Percentiles rank a stretch among this genome's conserved stretches.
phyloP scores from a whole-genome alignment of 179 eudicot species.

The Monotropa hypopitys region DNA sequence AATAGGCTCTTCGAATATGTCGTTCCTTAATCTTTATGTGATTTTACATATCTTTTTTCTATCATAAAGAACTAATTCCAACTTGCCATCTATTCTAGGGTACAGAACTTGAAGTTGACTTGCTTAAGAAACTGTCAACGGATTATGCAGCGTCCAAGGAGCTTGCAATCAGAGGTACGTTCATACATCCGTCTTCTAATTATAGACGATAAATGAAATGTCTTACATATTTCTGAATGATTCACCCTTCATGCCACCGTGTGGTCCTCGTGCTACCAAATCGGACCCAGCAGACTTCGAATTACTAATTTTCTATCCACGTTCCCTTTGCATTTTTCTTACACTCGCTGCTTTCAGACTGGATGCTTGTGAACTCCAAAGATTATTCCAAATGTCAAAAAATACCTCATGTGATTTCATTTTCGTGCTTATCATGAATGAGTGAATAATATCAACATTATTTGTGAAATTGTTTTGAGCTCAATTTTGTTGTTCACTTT shows the following conservation, averaged over 20 bases:
- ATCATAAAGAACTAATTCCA: not conserved
- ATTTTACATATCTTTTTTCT: not conserved
- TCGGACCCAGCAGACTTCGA: not conserved
- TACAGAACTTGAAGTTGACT: constrained; percentile 54
- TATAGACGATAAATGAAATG: not conserved
- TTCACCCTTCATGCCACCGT: not conserved
- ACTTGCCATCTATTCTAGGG: constrained; percentile 27
- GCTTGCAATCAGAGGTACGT: constrained; percentile 51
- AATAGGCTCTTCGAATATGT: not conserved
- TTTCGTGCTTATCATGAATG: not conserved
- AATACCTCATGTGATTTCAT: not conserved
- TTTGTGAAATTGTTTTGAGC: not conserved
- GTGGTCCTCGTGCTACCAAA: not conserved
- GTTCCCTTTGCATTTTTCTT: not conserved
- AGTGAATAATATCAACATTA: not conserved
- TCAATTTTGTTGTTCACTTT: not conserved
- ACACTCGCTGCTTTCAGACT: no score
- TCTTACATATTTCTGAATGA: not conserved
- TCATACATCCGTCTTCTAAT: not conserved
- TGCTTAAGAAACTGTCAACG: constrained; percentile 36
- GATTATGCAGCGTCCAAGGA: constrained; percentile 65
- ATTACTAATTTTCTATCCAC: not conserved
- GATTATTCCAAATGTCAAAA: no score
- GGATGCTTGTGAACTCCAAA: no score
- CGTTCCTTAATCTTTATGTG: not conserved